Conservation (phyloP, 2,329 filamentous ascomycete genomes). For the Neofusicoccum umdonicola region DNA sequence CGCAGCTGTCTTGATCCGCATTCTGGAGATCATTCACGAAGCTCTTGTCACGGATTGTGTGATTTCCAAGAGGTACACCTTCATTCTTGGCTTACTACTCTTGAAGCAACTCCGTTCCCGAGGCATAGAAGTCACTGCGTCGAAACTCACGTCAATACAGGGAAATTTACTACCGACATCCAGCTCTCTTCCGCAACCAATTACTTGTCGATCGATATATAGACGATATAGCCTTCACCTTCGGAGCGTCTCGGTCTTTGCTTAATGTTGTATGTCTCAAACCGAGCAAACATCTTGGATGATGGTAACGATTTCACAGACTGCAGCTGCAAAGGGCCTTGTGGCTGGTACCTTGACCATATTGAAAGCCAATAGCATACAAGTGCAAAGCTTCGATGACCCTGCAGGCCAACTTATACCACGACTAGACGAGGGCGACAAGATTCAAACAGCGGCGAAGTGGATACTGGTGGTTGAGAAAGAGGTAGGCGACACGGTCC, state of each 20-base stretch:
- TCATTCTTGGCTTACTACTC: neutral
- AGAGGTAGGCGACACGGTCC: constrained; percentile 51
- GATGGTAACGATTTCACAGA: constrained; percentile 43
- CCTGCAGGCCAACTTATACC: constrained; percentile 60
- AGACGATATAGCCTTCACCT: constrained; percentile 70
- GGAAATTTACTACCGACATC: constrained; percentile 77
- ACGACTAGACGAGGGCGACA: constrained; percentile 45
- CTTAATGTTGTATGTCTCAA: constrained; percentile 65
- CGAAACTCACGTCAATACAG: constrained; percentile 42
- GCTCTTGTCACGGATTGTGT: constrained; percentile 48
- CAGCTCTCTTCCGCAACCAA: constrained; percentile 69
- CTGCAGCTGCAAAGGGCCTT: constrained; percentile 71
- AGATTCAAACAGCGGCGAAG: constrained; percentile 48
- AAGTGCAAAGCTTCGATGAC: constrained; percentile 34
- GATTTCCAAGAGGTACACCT: constrained; percentile 55
- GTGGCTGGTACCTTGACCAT: constrained; percentile 59
- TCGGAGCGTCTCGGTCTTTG: constrained; percentile 61
- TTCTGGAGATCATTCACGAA: constrained; percentile 56
- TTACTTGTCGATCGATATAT: constrained; percentile 67
- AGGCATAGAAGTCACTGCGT: too few relatives aligned
- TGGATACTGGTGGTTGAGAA: constrained; percentile 80
- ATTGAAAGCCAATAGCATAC: constrained; percentile 45
- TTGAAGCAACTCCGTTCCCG: too few relatives aligned
- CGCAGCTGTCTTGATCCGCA: constrained; percentile 54
- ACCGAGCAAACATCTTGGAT: constrained; percentile 20